phyloP scores from a whole-genome alignment of 2,329 filamentous ascomycete genomes.

The Pseudocercospora cruenta region DNA sequence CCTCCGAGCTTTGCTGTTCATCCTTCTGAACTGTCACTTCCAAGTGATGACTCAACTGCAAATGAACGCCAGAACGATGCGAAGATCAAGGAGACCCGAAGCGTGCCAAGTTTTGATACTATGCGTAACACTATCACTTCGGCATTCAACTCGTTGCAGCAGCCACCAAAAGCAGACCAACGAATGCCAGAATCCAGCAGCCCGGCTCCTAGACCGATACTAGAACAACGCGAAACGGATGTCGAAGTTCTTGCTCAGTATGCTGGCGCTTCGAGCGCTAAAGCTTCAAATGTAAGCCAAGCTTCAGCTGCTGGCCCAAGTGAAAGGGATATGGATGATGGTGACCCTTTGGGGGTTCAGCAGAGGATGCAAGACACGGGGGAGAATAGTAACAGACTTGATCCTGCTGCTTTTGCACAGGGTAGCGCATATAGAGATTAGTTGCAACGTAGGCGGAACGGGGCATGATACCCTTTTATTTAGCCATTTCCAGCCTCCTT shows the following conservation, averaged over 20 bases:
- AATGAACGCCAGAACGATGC: background rate
- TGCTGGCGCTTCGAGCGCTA: background rate
- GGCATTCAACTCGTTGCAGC: conserved; percentile 7
- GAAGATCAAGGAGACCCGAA: background rate
- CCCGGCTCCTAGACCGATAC: conserved; percentile 12
- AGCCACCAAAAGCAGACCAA: background rate
- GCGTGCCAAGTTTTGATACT: conserved; percentile 7
- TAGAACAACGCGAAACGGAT: conserved; percentile 22
- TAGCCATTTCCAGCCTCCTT: background rate
- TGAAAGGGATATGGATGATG: conserved; percentile 12
- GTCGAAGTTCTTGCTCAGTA: conserved; percentile 8
- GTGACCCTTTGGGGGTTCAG: conserved; percentile 21
- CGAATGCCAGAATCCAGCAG: background rate
- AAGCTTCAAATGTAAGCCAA: background rate
- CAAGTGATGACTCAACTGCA: background rate
- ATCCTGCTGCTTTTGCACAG: conserved; percentile 27
- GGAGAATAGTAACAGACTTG: conserved; percentile 13
- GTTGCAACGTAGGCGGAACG: background rate
- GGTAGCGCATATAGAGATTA: conserved; percentile 28
- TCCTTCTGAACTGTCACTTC: conserved; percentile 8
- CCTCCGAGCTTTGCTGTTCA: background rate
- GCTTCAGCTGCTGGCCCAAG: background rate
- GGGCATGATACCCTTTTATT: background rate
- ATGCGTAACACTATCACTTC: conserved; percentile 8
- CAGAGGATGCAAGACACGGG: conserved; percentile 3